Percentiles rank a stretch among this genome's conserved stretches.
Evolutionary conservation across 2,329 filamentous ascomycete species (phyloP).

Genomic region (Exophiala sp.): DNA sequence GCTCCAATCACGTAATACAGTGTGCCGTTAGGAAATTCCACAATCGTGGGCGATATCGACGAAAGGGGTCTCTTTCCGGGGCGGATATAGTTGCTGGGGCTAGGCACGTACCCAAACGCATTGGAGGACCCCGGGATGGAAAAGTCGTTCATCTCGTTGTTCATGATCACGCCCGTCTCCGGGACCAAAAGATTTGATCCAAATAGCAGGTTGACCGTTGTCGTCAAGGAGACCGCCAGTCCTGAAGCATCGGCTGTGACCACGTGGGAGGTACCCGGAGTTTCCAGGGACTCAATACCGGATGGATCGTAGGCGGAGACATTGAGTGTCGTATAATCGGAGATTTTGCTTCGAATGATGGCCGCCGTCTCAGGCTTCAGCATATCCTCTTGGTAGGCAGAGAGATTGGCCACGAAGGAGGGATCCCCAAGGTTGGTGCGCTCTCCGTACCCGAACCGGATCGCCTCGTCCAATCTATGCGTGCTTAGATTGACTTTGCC

Average conservation of each 20-base stretch:
- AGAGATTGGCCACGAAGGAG: constrained; percentile 59
- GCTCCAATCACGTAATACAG: constrained; percentile 67
- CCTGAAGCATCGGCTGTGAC: constrained; percentile 65
- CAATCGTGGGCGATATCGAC: constrained; percentile 73
- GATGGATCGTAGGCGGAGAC: constrained; percentile 67
- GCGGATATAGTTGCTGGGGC: constrained; percentile 71
- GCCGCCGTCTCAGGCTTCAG: constrained; percentile 56
- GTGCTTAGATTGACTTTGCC: constrained; percentile 60
- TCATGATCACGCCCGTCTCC: constrained; percentile 73
- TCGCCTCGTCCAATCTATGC: constrained; percentile 80
- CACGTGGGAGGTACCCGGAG: constrained; percentile 50
- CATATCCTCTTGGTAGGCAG: constrained; percentile 61
- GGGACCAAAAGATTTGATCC: constrained; percentile 74
- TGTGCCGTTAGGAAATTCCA: constrained; percentile 58
- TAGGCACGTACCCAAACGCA: constrained; percentile 78
- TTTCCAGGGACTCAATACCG: constrained; percentile 60
- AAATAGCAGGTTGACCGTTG: constrained; percentile 82
- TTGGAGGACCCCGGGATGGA: constrained; percentile 72
- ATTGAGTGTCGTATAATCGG: constrained; percentile 64
- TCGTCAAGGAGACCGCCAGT: constrained; percentile 73
- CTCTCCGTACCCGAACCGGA: constrained; percentile 80
- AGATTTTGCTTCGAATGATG: constrained; percentile 60
- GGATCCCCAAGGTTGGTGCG: constrained; percentile 80
- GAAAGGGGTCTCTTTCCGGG: constrained; percentile 76
- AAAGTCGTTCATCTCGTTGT: constrained; percentile 67